Evolutionary conservation across 768 basidiomycete genomes (phyloP).

Genomic region (Pisolithus microcarpus): DNA sequence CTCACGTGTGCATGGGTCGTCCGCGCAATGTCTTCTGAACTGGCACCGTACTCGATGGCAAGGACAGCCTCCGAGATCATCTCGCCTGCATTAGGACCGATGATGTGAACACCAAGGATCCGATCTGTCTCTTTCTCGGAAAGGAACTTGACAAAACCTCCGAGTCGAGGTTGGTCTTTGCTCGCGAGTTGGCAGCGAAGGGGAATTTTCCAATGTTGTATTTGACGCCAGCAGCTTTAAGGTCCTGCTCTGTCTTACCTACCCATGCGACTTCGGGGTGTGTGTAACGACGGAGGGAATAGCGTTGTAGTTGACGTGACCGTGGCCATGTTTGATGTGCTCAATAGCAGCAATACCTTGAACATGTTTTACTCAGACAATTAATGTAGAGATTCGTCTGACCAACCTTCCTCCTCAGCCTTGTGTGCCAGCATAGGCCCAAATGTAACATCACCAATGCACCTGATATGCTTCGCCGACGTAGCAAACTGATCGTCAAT

Average conservation of each 20-base stretch:
- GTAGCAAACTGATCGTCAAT: conserved; percentile 97
- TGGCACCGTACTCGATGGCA: conserved; percentile 93
- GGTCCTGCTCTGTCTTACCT: conserved; percentile 93
- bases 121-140: conserved; percentile 89
- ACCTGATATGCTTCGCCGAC: conserved; percentile 80
- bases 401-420: conserved; percentile 85
- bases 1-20: conserved; percentile 89
- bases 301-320: conserved; percentile 93
- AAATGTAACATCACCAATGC: conserved; percentile 97
- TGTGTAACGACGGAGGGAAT: conserved; percentile 98
- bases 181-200: conserved; percentile 92
- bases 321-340: conserved; percentile 85
- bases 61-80: conserved; percentile 89
- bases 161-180: conserved; percentile 91
- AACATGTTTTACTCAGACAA: background rate
- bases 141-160: conserved; percentile 76
- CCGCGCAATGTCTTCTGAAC: conserved; percentile 87
- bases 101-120: conserved; percentile 90
- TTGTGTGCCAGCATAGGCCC: conserved; percentile 99
- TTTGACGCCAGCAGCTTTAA: conserved; percentile 81
- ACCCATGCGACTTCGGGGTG: conserved; percentile 95
- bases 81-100: conserved; percentile 95
- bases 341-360: conserved; percentile 93
- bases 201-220: conserved; percentile 95
- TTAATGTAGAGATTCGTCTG: background rate